Evolutionary conservation across 495 filamentous ascomycete genomes (phyloP), one percentile per base, ranked within the genome.

Genomic region (Pyrenopolyporus hunteri): DNA sequence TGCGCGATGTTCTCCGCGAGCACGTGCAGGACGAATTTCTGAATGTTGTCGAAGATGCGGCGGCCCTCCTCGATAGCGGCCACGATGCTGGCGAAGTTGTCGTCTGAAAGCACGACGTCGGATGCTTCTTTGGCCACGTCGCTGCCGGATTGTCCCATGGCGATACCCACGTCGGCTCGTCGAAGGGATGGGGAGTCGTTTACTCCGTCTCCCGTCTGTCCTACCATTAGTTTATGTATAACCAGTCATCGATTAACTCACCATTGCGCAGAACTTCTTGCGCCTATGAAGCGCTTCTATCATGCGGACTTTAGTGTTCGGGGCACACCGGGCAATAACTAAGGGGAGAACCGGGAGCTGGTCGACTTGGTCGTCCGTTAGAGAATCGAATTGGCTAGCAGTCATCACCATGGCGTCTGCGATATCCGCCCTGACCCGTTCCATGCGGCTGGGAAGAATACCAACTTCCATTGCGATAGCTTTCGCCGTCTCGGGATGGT

Each of bases 131-230:
- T 90, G 1, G 89, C 89, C 6, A 90, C 89, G 58, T 91, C 89
- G 26, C 85, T 88, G 6, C 89, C 89, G 36, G 85, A 78, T 13
- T 61, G 67, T 13, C 88, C 89, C 88, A 91, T 90, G 7, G 88
- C 89, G 63, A 92, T 92, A 31, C 88, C 89, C 3, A 91, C 87
- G 72, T 92, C 89, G 3, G 89, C 84, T 46, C 82, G 76, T 64
- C 89, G 88, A 29, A 91, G 78, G 7, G 88, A 88, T 5, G 89
- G 89, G 6, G 87, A 87, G 69, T 92, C 89, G 64, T 91, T 92
- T 33, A 92, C 89, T 25, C 89, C 89, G 70, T 91, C 89, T 16
- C 89, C 87, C 13, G 85, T 89, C 63, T 62, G 14, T 0, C 13
- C 8, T 10, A 29, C 33, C 10, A 6, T 29, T 29, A 46, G 23